Base-by-base conservation (phyloP, 1,284 basidiomycete genomes). In the Ustilago loliicola region DNA sequence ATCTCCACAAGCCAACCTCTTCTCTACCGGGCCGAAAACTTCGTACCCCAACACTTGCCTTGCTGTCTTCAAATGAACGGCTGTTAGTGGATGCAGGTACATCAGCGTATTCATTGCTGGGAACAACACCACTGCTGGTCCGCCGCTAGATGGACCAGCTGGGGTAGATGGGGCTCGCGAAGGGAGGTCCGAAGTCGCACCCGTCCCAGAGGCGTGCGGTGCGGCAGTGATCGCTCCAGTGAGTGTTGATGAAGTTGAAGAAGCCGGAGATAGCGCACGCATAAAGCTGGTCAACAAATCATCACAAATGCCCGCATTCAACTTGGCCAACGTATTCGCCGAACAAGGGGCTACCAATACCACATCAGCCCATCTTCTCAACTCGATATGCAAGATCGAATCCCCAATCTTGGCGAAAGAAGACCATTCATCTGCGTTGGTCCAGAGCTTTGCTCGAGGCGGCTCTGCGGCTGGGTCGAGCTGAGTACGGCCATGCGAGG, bases 51-150 rank as follows among this genome's bases (percentile, higher is more conserved):
- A 89, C 50, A 92, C 89, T 1, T 95, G 91, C 21, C 88, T 89
- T 1, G 95, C 89, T 36, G 92, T 83, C 11, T 89, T 89, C 25
- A 98, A 85, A 81, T 99, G 96, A 69, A 92, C 90, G 2, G 90
- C 89, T 0, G 96, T 98, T 38, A 98, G 89, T n/a, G 95, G 94
- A 83, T 99, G 95, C 74, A 93, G 90, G 85, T 93, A 98, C 96
- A 99, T 98, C 77, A 94, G 89, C 6, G 96, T 98, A 86, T 99
- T 99, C 96, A 98, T 99, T 0, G 97, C 96, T 3, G 96, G 97
- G 82, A 96, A 98, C 34, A 98, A 87, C 80, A 92, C 93, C 19
- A 94, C 94, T 2, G 93, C 92, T 0, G 93, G 96, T 2, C 89
- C 89, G 0, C 94, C 92, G n/a, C n/a, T n/a, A n/a, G n/a, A n/a